Conservation (phyloP, 257 asterid genomes). For the Henckelia pumila region DNA sequence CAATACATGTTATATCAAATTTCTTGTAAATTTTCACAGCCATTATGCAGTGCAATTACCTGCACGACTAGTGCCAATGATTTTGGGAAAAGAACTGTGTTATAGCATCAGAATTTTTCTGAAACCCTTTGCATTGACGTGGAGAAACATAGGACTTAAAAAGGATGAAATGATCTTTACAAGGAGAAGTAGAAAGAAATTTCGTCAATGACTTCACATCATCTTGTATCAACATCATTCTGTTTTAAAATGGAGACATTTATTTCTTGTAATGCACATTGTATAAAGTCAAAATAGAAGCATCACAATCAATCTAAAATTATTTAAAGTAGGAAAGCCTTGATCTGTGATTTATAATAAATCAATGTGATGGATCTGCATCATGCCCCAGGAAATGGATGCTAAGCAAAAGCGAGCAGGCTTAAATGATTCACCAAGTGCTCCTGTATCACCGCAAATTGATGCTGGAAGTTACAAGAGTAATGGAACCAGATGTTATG, state of each 20-base stretch:
- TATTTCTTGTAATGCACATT: neutral
- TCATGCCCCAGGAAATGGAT: constrained; percentile 79
- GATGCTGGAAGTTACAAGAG: constrained; percentile 59
- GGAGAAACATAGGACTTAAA: neutral
- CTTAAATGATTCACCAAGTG: constrained; percentile 67
- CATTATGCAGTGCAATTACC: constrained; percentile 1
- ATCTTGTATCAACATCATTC: neutral
- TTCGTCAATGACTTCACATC: constrained; percentile 9
- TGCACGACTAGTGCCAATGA: constrained; percentile 10
- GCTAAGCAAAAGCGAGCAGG: constrained; percentile 80
- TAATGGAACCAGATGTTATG: constrained; percentile 70
- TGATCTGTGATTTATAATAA: constrained; percentile 17
- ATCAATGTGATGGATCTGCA: constrained; percentile 22
- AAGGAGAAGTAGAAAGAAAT: neutral
- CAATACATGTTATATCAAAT: constrained; percentile 7
- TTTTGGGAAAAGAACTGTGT: constrained; percentile 6
- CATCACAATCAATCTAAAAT: constrained; percentile 13
- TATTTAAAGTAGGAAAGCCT: constrained; percentile 5
- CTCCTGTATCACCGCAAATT: constrained; percentile 72
- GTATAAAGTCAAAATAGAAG: neutral
- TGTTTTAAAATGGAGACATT: neutral
- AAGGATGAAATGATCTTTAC: neutral
- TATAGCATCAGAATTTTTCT: constrained; percentile 3
- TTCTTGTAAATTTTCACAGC: constrained; percentile 9
- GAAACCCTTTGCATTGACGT: constrained; percentile 10